Evolutionary conservation across 2,329 filamentous ascomycete genomes (phyloP), one percentile per base, ranked within the genome.

Genomic region (Xylariaceae sp.): DNA sequence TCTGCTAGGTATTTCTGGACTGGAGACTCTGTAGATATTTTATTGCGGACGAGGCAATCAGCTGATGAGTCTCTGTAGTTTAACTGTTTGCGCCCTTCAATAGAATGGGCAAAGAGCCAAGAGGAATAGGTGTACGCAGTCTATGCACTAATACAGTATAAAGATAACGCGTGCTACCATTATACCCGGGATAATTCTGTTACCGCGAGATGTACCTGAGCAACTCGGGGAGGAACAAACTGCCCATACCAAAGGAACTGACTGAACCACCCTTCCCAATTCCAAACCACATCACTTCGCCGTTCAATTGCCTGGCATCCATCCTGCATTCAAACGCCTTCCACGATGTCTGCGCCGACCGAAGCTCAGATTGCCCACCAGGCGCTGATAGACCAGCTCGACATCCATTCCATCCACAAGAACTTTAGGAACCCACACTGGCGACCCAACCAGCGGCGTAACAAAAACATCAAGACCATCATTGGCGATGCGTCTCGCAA

Each of bases 391-490:
- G 90, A 96, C 72, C 78, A 88, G 70, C 88, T 97, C 67, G 94
- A 99, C 77, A 90, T 96, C 66, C 87, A 94, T 71, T 83, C 85
- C 55, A 83, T 89, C 68, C 85, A 85, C 65, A 95, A 95, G 74
- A 87, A 85, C 66, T 99, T 96, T 78, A 92, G 92, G 71, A 96
- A 91, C 69, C 78, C 87, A 2, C 76, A 84, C 70, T 99, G 94
- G 94, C 91, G 89, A 68, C 90, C 94, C 15, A 90, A 92, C 61
- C 87, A 92, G 72, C 91, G 94, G 48, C 89, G 94, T 72, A 99
- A 99, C 82, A 99, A 99, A 78, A 97, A 96, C 72, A 86, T 97
- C 73, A 97, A 97, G 73, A 89, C 95, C 65, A 94, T 99, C 58
- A 80, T 99, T 57, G 88, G 90, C 55, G 94, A 99, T 66, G 89